Percentiles rank a stretch among this genome's conserved stretches.
Evolutionary conservation across 352 stramenopile genomes (phyloP).

Genomic region (Pythium aphanidermatum): DNA sequence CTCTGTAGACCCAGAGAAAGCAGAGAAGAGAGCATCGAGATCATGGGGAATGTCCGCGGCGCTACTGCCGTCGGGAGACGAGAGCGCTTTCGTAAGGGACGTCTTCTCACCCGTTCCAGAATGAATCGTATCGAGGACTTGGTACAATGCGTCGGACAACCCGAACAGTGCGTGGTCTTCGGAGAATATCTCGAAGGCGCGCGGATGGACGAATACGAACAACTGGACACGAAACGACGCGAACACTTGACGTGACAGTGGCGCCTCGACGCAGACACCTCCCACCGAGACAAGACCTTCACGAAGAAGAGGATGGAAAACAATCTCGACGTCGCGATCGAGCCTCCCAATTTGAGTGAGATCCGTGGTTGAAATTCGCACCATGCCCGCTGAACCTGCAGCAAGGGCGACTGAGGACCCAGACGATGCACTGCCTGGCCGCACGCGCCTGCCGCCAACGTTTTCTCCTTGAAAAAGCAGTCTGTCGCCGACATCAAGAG

Average conservation of each 20-base stretch:
- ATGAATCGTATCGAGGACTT: constrained; percentile 35
- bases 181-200: constrained; percentile 59
- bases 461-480: constrained; percentile 65
- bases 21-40: constrained; percentile 64
- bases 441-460: constrained; percentile 57
- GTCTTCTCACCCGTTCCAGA: constrained; percentile 9
- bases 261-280: constrained; percentile 40
- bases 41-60: constrained; percentile 27
- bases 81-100: constrained; percentile 7
- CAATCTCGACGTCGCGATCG: constrained; percentile 48
- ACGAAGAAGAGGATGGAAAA: constrained; percentile 63
- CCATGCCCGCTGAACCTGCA: too few species aligned
- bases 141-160: constrained; percentile 57
- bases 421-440: constrained; percentile 13
- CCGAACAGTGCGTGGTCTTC: constrained; percentile 53
- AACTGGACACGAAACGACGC: constrained; percentile 56
- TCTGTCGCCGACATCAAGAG: constrained; percentile 33
- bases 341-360: constrained; percentile 51
- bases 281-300: constrained; percentile 38
- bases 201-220: constrained; percentile 51
- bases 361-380: constrained; percentile 46
- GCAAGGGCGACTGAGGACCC: not conserved
- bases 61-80: not conserved
- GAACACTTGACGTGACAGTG: constrained; percentile 50
- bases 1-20: constrained; percentile 38